A percentile compares a stretch with the other conserved stretches of the same genome.
phyloP scores from a whole-genome alignment of 1,139 yeast species.

The Debaryomyces psychrophilus region DNA sequence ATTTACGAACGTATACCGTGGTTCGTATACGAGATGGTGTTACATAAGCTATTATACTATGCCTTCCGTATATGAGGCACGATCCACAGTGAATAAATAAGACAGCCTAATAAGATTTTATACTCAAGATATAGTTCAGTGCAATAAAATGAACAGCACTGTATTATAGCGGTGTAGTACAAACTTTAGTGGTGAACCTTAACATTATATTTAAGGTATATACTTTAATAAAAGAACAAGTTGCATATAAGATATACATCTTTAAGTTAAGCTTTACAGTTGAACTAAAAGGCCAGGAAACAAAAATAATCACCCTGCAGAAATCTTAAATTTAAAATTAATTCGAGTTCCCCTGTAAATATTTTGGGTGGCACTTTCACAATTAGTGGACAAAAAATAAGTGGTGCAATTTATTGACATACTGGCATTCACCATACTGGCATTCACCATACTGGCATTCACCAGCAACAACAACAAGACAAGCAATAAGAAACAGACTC shows the following conservation, averaged over 20 bases:
- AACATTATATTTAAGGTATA: not conserved
- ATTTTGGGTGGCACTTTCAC: constrained; percentile 3
- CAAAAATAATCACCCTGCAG: constrained; percentile 8
- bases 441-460: not conserved
- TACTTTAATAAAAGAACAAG: not conserved
- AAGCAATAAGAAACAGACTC: not conserved
- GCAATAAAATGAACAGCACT: not conserved
- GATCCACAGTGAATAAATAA: not conserved
- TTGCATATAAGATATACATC: not conserved
- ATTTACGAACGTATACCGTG: not conserved
- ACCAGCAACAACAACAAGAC: not conserved
- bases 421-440: not conserved
- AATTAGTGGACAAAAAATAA: not conserved
- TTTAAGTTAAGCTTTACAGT: not conserved
- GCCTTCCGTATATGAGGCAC: constrained; percentile 2
- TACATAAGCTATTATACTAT: constrained; percentile 2
- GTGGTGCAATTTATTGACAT: not conserved
- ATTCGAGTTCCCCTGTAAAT: constrained; percentile 5
- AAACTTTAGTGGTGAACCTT: not conserved
- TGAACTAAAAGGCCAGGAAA: not conserved
- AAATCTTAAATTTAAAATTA: constrained; percentile 4
- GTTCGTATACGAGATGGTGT: not conserved
- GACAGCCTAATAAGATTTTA: not conserved
- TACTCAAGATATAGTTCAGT: not conserved
- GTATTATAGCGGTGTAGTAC: not conserved